These are phyloP conservation scores for Claviceps maximensis DNA, from an alignment of 2,329 filamentous ascomycete genomes.

Conservation along the genomic window DNA sequence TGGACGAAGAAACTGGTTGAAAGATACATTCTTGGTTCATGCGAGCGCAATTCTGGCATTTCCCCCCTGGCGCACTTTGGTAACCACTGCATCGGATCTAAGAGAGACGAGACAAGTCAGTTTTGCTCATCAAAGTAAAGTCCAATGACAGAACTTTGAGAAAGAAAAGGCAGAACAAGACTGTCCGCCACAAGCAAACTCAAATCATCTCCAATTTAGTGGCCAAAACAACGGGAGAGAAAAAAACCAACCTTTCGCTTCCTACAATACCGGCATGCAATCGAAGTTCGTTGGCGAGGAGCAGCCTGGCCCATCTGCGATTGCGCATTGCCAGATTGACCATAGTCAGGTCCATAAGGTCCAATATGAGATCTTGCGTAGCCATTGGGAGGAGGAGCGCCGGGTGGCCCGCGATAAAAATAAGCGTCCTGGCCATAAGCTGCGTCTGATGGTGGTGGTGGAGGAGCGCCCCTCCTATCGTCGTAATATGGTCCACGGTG, in stretches of 20 bases:
- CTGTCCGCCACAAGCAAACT: too few relatives aligned
- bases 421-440: slow-evolving; percentile 20
- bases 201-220: too few relatives aligned
- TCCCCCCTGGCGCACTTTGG: slow-evolving; percentile 43
- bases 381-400: slow-evolving; percentile 17
- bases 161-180: not conserved
- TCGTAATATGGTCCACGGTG: slow-evolving; percentile 25
- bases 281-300: slow-evolving; percentile 44
- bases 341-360: slow-evolving; percentile 23
- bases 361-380: slow-evolving; percentile 14
- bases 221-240: too few relatives aligned
- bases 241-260: slow-evolving; percentile 43
- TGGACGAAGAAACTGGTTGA: slow-evolving; percentile 43
- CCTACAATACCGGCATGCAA: slow-evolving; percentile 47
- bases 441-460: slow-evolving; percentile 11
- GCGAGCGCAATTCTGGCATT: slow-evolving; percentile 47
- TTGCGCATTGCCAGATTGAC: slow-evolving; percentile 19
- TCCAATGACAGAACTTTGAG: not conserved
- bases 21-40: slow-evolving; percentile 51
- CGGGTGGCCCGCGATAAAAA: slow-evolving; percentile 20
- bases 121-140: not conserved
- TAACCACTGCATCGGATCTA: slow-evolving; percentile 51
- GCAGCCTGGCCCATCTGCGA: slow-evolving; percentile 32
- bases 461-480: slow-evolving; percentile 17
- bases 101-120: not conserved